phyloP scores from a whole-genome alignment of 2,329 filamentous ascomycete species.

The Epichloe amarillans region DNA sequence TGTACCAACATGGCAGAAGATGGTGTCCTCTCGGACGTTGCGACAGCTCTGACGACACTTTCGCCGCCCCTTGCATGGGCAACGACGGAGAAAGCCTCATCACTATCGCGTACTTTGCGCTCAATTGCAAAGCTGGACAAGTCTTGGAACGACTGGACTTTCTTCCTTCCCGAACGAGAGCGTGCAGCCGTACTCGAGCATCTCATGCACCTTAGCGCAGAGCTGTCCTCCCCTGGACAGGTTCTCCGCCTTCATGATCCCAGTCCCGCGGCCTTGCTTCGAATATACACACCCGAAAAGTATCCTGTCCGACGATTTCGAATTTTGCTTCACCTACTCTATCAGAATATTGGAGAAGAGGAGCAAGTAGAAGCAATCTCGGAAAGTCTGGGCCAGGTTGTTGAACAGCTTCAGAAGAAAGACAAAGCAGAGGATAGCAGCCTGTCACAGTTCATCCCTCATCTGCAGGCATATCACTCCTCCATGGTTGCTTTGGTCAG shows the following conservation, averaged over 20 bases:
- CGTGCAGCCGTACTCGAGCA: slow-evolving; percentile 48
- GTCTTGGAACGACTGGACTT: slow-evolving; percentile 43
- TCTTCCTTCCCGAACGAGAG: slow-evolving; percentile 35
- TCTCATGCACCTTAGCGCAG: slow-evolving; percentile 37
- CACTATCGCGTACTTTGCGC: slow-evolving; percentile 45
- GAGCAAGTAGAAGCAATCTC: slow-evolving; percentile 26
- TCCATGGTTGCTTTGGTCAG: slow-evolving; percentile 32
- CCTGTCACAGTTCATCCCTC: slow-evolving; percentile 31
- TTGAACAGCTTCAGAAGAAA: slow-evolving; percentile 22
- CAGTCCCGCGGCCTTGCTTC: slow-evolving; percentile 32
- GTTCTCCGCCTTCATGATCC: slow-evolving; percentile 30
- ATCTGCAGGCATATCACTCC: slow-evolving; percentile 31
- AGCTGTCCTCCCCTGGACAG: slow-evolving; percentile 19
- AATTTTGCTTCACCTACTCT: slow-evolving; percentile 35
- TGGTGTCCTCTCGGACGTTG: slow-evolving; percentile 42
- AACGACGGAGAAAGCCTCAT: slow-evolving; percentile 32
- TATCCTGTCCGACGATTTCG: slow-evolving; percentile 41
- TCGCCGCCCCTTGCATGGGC: slow-evolving; percentile 42
- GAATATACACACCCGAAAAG: slow-evolving; percentile 34
- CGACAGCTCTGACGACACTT: slow-evolving; percentile 30
- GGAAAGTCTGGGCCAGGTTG: slow-evolving; percentile 24
- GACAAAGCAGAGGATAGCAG: slow-evolving; percentile 31
- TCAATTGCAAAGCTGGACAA: slow-evolving; percentile 46
- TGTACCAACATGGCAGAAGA: slow-evolving; percentile 47
- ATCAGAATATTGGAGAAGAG: slow-evolving; percentile 32